A percentile compares a stretch with the other conserved stretches of the same genome.
Conservation (phyloP, 1,139 yeast genomes). For the Lodderomyces pseudojiufengensis region DNA sequence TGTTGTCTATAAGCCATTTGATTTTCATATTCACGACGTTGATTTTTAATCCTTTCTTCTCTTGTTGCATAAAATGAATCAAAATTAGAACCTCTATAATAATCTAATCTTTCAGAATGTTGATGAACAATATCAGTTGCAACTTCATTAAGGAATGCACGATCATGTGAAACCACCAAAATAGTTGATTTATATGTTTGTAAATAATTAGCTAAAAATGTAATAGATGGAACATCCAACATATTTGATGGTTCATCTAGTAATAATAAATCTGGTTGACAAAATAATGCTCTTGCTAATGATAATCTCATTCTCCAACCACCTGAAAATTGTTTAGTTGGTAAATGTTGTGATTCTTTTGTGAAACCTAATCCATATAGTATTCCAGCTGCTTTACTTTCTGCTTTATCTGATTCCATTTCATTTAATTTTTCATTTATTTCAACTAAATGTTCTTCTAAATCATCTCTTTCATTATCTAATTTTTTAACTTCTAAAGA, state of each 20-base stretch:
- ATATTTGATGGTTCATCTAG: constrained; percentile 99
- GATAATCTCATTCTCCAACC: constrained; percentile 99
- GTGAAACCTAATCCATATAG: constrained; percentile 91
- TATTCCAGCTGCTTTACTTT: constrained; percentile 95
- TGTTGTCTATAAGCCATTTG: constrained; percentile 96
- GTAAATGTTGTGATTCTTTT: constrained; percentile 71
- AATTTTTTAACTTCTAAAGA: constrained; percentile 73
- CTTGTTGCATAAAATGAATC: constrained; percentile 90
- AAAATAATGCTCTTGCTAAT: constrained; percentile 95
- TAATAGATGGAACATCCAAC: constrained; percentile 99
- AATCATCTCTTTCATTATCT: constrained; percentile 86
- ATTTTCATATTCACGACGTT: constrained; percentile 89
- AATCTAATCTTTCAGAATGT: constrained; percentile 94
- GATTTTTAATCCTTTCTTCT: constrained; percentile 93
- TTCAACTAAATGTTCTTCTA: constrained; percentile 72
- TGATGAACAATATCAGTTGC: constrained; percentile 98
- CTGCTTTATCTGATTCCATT: constrained; percentile 97
- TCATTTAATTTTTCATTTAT: constrained; percentile 79
- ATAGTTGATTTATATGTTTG: constrained; percentile 91
- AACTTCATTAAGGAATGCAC: constrained; percentile 93
- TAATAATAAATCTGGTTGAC: constrained; percentile 89
- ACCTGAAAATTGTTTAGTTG: constrained; percentile 94
- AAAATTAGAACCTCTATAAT: constrained; percentile 91
- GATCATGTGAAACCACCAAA: constrained; percentile 93
- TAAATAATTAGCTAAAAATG: constrained; percentile 83